These are phyloP conservation scores for Micractinium conductrix DNA, from an alignment of 139 green algal species.

Conservation along the genomic window DNA sequence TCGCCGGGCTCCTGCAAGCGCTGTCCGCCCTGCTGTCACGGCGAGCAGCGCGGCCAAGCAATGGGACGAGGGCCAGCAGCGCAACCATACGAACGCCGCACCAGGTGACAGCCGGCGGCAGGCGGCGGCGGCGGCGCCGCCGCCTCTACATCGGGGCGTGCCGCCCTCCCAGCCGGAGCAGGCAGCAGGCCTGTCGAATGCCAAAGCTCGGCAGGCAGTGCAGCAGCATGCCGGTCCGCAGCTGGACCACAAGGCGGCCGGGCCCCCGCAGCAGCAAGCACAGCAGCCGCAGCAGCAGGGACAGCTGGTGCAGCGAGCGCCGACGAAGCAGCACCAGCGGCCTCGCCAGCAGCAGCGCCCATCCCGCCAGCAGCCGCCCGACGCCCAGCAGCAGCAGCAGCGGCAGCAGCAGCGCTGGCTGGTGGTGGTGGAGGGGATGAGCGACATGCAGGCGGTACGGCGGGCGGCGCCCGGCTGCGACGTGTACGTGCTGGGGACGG, in stretches of 20 bases:
- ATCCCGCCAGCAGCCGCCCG: not conserved
- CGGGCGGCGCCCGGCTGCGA: not conserved
- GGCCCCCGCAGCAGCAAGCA: not conserved
- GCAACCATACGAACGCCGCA: too few species aligned
- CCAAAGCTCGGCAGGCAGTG: not conserved
- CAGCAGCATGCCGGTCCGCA: not conserved
- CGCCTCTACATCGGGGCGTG: not conserved
- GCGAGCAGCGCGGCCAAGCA: too few species aligned
- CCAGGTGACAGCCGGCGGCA: conserved; percentile 1
- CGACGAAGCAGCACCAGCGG: not conserved
- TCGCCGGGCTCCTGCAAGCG: too few species aligned
- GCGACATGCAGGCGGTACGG: conserved; percentile 40
- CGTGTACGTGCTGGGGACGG: conserved; percentile 26
- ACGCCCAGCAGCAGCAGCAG: not conserved
- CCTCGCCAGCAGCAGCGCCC: not conserved
- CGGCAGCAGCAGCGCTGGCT: not conserved
- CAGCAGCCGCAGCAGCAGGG: not conserved
- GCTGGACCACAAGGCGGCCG: not conserved
- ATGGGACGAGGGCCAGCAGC: too few species aligned
- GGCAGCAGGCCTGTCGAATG: not conserved
- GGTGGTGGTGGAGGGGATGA: conserved; percentile 47
- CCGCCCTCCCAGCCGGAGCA: too few species aligned
- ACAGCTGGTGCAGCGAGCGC: not conserved
- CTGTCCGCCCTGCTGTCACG: too few species aligned
- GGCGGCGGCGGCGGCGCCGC: not conserved